Percentiles rank a stretch among this genome's conserved stretches.
Conservation (phyloP, 129 eudicot genomes). For the Escallonia herrerae region DNA sequence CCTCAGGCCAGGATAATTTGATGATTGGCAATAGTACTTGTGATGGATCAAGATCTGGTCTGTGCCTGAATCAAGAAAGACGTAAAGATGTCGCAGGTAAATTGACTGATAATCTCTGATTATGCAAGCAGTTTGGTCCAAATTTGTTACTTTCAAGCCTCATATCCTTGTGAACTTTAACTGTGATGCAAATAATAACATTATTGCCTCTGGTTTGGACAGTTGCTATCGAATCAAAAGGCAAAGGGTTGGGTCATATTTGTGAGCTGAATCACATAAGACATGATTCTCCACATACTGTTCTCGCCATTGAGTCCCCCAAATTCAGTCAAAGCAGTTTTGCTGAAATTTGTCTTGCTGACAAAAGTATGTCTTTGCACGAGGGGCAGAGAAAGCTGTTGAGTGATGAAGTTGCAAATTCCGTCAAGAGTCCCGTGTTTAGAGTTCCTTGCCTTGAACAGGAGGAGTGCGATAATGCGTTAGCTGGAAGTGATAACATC, state of each 20-base stretch:
- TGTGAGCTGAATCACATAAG: conserved; percentile 2
- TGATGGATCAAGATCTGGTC: background rate
- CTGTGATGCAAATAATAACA: background rate
- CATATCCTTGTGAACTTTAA: background rate
- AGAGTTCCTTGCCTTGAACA: conserved; percentile 6
- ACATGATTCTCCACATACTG: conserved; percentile 3
- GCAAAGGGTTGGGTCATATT: conserved; percentile 3
- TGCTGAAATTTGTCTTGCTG: background rate
- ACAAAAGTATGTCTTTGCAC: background rate
- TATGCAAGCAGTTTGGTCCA: background rate
- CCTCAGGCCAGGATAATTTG: conserved; percentile 13
- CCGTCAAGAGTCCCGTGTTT: background rate
- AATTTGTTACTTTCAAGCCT: background rate
- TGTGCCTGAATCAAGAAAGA: conserved; percentile 4
- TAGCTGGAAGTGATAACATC: conserved; percentile 11
- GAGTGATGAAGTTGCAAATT: background rate
- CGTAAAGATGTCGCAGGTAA: conserved; percentile 22
- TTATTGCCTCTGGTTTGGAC: background rate
- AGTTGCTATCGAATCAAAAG: conserved; percentile 9
- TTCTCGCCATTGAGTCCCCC: conserved; percentile 6
- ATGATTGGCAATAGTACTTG: background rate
- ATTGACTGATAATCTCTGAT: background rate
- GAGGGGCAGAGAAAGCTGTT: conserved; percentile 1
- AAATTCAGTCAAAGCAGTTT: background rate
- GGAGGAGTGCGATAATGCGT: conserved; percentile 18